phyloP scores from a whole-genome alignment of 2,329 filamentous ascomycete species.

The Aspergillus fumigatus region DNA sequence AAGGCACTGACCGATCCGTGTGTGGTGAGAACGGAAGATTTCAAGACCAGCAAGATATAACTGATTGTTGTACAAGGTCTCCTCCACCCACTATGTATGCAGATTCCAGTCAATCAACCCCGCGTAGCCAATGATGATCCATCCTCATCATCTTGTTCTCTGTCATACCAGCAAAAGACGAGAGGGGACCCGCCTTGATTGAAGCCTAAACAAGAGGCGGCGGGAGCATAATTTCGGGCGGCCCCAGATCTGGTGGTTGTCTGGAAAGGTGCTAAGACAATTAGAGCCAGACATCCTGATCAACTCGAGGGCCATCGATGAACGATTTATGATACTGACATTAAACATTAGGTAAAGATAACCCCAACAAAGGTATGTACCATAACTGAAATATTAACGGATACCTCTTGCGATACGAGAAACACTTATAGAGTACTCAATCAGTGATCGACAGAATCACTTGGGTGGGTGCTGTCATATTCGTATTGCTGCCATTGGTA shows the following conservation, averaged over 20 bases:
- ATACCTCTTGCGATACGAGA: constrained; percentile 11
- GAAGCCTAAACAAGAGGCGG: constrained; percentile 24
- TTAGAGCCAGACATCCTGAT: not conserved
- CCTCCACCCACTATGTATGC: not conserved
- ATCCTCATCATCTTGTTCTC: not conserved
- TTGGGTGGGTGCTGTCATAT: not conserved
- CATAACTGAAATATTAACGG: constrained; percentile 9
- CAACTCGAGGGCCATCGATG: not conserved
- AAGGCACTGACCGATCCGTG: not conserved
- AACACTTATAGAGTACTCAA: not conserved
- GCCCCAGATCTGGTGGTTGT: constrained; percentile 9
- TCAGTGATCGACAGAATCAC: constrained; percentile 11
- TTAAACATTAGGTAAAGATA: not conserved
- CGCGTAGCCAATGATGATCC: not conserved
- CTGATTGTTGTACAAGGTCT: not conserved
- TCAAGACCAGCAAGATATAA: not conserved
- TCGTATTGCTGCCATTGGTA: not conserved
- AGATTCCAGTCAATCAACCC: not conserved
- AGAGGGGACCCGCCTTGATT: constrained; percentile 13
- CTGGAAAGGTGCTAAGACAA: not conserved
- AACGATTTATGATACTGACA: not conserved
- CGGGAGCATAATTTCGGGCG: constrained; percentile 14
- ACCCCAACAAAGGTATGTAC: not conserved
- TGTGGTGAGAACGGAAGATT: not conserved
- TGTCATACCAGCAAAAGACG: not conserved